Conservation (phyloP, 1,284 basidiomycete species). For the Takashimella koratensis region DNA sequence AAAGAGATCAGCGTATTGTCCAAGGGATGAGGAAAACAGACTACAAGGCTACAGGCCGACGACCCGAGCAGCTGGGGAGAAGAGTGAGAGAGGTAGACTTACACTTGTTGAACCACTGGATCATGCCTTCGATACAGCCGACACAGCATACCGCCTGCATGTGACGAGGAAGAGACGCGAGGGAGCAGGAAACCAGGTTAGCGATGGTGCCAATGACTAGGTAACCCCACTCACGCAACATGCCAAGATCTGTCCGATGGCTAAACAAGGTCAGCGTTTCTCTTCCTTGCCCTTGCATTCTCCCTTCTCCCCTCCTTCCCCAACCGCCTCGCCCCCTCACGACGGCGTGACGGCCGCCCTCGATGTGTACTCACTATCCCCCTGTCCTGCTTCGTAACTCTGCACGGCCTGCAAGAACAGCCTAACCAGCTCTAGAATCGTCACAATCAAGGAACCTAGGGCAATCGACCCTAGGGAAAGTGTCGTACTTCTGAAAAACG, state of each 20-base stretch:
- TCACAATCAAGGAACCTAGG: slow-evolving; percentile 84
- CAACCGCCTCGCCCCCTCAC: too few species aligned
- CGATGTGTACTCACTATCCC: slow-evolving; percentile 59
- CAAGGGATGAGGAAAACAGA: neutral
- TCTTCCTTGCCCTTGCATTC: too few species aligned
- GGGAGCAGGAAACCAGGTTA: too few species aligned
- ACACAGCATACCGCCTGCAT: slow-evolving; percentile 72
- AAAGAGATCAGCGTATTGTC: neutral
- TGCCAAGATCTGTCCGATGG: slow-evolving; percentile 67
- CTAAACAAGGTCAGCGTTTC: slow-evolving; percentile 49
- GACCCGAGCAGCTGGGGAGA: too few species aligned
- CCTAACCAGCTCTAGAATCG: slow-evolving; percentile 71
- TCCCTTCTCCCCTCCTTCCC: too few species aligned
- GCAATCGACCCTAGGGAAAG: slow-evolving; percentile 83
- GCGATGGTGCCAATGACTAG: neutral
- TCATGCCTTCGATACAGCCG: slow-evolving; percentile 64
- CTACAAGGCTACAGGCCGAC: neutral
- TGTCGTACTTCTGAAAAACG: slow-evolving; percentile 77
- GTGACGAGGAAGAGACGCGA: too few species aligned
- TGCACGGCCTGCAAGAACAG: slow-evolving; percentile 63
- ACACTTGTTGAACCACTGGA: slow-evolving; percentile 78
- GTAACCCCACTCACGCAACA: slow-evolving; percentile 52
- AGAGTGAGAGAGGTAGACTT: slow-evolving; percentile 8
- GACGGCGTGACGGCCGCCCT: too few species aligned
- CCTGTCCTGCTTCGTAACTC: slow-evolving; percentile 67